Evolutionary conservation across 129 eudicot genomes (phyloP), one percentile per base, ranked within the genome.

Genomic region (Lactuca saligna): DNA sequence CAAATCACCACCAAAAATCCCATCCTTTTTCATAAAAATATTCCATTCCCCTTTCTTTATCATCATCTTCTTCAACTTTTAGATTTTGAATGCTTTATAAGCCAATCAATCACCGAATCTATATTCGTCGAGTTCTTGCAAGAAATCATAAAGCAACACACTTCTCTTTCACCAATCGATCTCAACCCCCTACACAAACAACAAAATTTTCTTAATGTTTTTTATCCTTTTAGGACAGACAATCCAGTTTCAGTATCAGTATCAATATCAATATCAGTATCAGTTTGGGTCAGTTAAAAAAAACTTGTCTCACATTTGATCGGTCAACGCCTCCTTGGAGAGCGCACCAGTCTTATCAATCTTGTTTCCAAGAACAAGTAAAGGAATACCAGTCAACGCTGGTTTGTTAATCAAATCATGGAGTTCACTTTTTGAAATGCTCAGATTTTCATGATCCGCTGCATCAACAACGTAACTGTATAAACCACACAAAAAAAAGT

Each of bases 121-220:
- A 89, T 89, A 83, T 89, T 89, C 14, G 93, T 89, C 20, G 96
- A 89, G 81, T 89, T 83, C 86, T 89, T 89, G 90, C 96, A 89
- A 37, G 96, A 89, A 60, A 89, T 86, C 96, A 89, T 89, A 54
- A 54, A 89, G 88, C 92, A 86, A 83, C 96, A 89, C 31, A 89
- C 96, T 72, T 89, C 96, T 75, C 96, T 79, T 57, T 82, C 91
- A 8, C 82, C 77, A 15, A 88, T 85, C 6, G 89, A 73, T 71
- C 78, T 85, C 42, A 88, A 78, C 59, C 72, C 92, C 96, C 96
- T 89, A 78, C 75, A 79, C 16, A 33, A 29, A 56, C 12, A 29
- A 46, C 11, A 11, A 46, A 20, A 20, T 20, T 20, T 20, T 20
- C 25, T 20, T 20, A 20, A 20, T 20, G 0, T 20, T 20, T 20